These are phyloP conservation scores for Aspergillus cejpii DNA, from an alignment of 2,329 filamentous ascomycete species.

Conservation along the genomic window DNA sequence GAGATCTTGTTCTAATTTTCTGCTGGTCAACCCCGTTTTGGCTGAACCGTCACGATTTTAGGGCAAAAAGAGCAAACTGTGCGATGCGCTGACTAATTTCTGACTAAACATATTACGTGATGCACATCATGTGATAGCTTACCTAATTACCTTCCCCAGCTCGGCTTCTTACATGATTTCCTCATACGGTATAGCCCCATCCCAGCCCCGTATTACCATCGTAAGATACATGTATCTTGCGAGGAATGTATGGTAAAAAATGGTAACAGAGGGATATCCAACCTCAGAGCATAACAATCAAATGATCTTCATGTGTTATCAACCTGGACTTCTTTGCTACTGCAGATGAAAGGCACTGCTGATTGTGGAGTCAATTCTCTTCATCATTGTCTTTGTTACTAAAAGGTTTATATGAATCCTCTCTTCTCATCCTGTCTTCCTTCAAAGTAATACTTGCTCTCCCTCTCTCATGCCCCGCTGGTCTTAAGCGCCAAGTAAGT, in stretches of 20 bases:
- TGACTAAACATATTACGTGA: conserved; percentile 10
- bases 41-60: conserved; percentile 17
- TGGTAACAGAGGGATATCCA: neutral
- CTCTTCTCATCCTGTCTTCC: conserved; percentile 7
- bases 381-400: conserved; percentile 7
- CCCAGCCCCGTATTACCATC: neutral
- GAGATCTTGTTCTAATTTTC: conserved; percentile 29
- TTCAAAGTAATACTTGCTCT: conserved; percentile 1
- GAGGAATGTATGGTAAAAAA: neutral
- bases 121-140: neutral
- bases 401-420: conserved; percentile 6
- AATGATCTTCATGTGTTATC: conserved; percentile 7
- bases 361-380: conserved; percentile 12
- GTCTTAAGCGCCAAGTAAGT: conserved; percentile 34
- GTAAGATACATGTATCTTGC: neutral
- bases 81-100: conserved; percentile 26
- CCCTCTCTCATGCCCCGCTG: conserved; percentile 30
- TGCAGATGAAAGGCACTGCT: conserved; percentile 10
- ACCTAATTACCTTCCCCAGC: neutral
- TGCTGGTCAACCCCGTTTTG: conserved; percentile 21
- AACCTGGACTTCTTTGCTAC: conserved; percentile 6
- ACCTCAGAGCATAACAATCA: conserved; percentile 14
- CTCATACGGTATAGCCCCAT: neutral
- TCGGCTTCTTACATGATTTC: neutral
- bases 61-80: conserved; percentile 35